These are phyloP conservation scores for Colletotrichum sidae DNA, from an alignment of 2,329 filamentous ascomycete species.

Conservation along the genomic window DNA sequence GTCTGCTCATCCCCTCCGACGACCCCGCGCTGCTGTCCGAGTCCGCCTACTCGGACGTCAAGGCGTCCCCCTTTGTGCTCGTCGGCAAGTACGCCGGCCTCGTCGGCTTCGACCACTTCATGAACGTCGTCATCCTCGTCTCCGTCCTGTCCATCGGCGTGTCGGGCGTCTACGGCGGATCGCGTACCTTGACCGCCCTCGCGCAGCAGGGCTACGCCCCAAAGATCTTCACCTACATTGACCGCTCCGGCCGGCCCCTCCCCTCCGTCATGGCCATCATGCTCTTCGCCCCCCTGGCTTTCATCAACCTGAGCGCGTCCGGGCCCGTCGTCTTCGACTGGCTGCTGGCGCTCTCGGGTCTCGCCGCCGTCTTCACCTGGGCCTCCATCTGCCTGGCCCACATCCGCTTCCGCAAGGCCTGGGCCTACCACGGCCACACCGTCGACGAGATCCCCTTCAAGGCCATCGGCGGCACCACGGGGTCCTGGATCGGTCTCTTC, in stretches of 20 bases:
- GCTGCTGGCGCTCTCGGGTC: conserved; percentile 72
- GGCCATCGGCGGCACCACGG: conserved; percentile 69
- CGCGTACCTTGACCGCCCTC: conserved; percentile 66
- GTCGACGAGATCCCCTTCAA: conserved; percentile 74
- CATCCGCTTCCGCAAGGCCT: conserved; percentile 74
- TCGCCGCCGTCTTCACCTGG: conserved; percentile 74
- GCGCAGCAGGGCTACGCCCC: conserved; percentile 67
- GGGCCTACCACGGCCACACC: conserved; percentile 66
- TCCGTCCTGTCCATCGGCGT: conserved; percentile 67
- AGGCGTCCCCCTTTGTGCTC: conserved; percentile 38
- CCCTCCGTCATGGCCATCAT: conserved; percentile 57
- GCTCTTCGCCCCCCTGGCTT: conserved; percentile 59
- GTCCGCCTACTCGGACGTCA: conserved; percentile 52
- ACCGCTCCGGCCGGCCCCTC: conserved; percentile 64
- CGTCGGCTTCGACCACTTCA: conserved; percentile 59
- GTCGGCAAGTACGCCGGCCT: conserved; percentile 57
- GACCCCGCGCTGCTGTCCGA: conserved; percentile 58
- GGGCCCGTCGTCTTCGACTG: conserved; percentile 70
- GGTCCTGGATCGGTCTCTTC: conserved; percentile 71
- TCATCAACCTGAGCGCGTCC: conserved; percentile 55
- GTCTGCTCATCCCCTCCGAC: conserved; percentile 56
- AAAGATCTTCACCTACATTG: conserved; percentile 64
- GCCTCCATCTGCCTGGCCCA: conserved; percentile 73
- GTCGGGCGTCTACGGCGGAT: conserved; percentile 66
- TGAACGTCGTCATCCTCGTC: conserved; percentile 66